phyloP scores from a whole-genome alignment of 495 filamentous ascomycete genomes.

The Letharia lupina region DNA sequence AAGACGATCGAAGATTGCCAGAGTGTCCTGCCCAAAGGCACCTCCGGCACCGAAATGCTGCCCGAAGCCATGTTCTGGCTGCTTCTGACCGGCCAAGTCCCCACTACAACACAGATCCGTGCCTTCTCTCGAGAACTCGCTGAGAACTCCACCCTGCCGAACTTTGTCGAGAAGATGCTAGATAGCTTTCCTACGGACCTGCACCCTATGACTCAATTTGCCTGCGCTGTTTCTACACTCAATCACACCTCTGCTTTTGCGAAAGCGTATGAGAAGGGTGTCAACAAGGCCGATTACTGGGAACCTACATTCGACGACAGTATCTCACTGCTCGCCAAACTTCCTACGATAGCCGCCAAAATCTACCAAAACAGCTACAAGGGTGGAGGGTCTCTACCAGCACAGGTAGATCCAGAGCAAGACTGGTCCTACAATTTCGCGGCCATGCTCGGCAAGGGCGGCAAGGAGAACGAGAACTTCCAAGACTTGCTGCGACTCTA shows the following conservation, averaged over 20 bases:
- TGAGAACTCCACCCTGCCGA: slow-evolving; percentile 74
- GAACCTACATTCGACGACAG: slow-evolving; percentile 96
- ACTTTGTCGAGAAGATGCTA: slow-evolving; percentile 77
- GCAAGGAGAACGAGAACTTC: slow-evolving; percentile 80
- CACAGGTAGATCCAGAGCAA: slow-evolving; percentile 68
- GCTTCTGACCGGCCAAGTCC: slow-evolving; percentile 85
- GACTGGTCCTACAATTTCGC: slow-evolving; percentile 99
- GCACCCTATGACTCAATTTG: slow-evolving; percentile 97
- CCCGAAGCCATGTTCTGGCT: slow-evolving; percentile 99
- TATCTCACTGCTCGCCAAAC: slow-evolving; percentile 88
- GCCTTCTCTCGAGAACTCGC: slow-evolving; percentile 76
- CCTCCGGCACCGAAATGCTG: slow-evolving; percentile 93
- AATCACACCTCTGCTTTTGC: slow-evolving; percentile 91
- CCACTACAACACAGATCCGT: slow-evolving; percentile 71
- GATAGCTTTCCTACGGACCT: slow-evolving; percentile 80
- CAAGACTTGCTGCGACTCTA: slow-evolving; percentile 90
- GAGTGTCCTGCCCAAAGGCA: slow-evolving; percentile 84
- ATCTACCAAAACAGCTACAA: slow-evolving; percentile 88
- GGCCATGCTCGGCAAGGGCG: slow-evolving; percentile 87
- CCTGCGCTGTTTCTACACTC: slow-evolving; percentile 85
- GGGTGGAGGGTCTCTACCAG: slow-evolving; percentile 66
- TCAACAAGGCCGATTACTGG: slow-evolving; percentile 96
- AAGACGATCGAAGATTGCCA: slow-evolving; percentile 98
- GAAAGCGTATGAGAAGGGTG: slow-evolving; percentile 79
- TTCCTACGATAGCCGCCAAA: slow-evolving; percentile 91